These are phyloP conservation scores for Chlamydomonas applanata DNA, from an alignment of 139 green algal genomes.

Conservation along the genomic window DNA sequence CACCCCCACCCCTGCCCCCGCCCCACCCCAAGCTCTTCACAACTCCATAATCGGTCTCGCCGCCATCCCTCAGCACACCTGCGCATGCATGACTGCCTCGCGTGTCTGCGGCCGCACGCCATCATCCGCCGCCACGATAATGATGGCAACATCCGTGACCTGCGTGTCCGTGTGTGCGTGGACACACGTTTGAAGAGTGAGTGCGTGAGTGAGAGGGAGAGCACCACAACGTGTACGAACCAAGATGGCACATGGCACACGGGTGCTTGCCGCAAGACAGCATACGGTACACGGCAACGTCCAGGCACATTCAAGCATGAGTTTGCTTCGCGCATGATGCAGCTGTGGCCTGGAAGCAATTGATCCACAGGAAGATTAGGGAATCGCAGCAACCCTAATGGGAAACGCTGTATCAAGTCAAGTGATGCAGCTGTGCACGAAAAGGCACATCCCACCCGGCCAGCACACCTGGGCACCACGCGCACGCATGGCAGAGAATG, in stretches of 20 bases:
- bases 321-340: not conserved
- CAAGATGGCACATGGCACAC: no score
- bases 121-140: conserved; percentile 97
- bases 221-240: not conserved
- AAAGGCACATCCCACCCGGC: no score
- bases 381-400: no score
- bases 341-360: not conserved
- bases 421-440: no score
- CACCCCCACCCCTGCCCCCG: no score
- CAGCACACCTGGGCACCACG: conserved; percentile 39
- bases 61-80: no score
- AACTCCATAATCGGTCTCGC: no score
- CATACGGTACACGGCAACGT: no score
- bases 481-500: conserved; percentile 97
- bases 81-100: conserved; percentile 91
- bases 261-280: no score
- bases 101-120: conserved; percentile 94
- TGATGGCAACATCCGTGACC: conserved; percentile 96
- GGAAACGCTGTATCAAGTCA: no score
- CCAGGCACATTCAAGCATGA: conserved; percentile 5
- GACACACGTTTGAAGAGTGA: not conserved
- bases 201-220: not conserved
- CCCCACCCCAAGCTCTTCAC: no score
- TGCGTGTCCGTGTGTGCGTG: conserved; percentile 44
- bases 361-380: no score